Evolutionary conservation across 202 grass and related monocot species (phyloP), one percentile per base, ranked within the genome.

Genomic region (Panicum virgatum): DNA sequence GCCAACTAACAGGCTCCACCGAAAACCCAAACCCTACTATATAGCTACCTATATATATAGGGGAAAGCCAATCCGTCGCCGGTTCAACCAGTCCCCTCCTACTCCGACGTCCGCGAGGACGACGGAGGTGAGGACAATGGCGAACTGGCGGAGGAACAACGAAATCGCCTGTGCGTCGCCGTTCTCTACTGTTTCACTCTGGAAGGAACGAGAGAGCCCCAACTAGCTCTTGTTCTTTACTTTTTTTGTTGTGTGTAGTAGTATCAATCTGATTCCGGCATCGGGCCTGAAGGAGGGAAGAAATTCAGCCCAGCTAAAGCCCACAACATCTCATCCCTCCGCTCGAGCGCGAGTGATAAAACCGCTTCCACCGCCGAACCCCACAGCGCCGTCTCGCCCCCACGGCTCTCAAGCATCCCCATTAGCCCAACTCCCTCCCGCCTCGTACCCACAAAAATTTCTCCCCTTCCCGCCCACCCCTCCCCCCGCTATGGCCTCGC

Each of bases 391-490:
- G 18, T n/a, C 50, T 25, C 45, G 5, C 11, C 51, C 51, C 20
- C 16, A 48, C 50, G 51, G 30, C 46, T 23, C 13, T 27, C 32
- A 34, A 34, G 32, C 32, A 34, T 34, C 32, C 32, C 32, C 32
- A 3, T 34, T 34, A 34, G 4, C 32, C 32, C 32, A 34, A 34
- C 32, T 34, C 61, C 65, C 52, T 70, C 82, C 87, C 76, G 76
- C 81, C 52, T 27, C 51, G 57, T 23, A 3, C 83, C 32, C 81
- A 4, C 78, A 11, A 89, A 89, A 82, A 51, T 54, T 75, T 42
- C 50, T 79, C 59, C 57, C n/a, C 40, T 86, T 82, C 88, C 83
- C 83, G 78, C 83, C 82, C 83, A 47, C 29, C 82, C 26, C 37
- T 72, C 7, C 11, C 5, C 48, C 40, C 15, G 29, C 44, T 7